Base-by-base conservation (phyloP, 768 basidiomycete genomes). In the Phaeolepiota aurea region DNA sequence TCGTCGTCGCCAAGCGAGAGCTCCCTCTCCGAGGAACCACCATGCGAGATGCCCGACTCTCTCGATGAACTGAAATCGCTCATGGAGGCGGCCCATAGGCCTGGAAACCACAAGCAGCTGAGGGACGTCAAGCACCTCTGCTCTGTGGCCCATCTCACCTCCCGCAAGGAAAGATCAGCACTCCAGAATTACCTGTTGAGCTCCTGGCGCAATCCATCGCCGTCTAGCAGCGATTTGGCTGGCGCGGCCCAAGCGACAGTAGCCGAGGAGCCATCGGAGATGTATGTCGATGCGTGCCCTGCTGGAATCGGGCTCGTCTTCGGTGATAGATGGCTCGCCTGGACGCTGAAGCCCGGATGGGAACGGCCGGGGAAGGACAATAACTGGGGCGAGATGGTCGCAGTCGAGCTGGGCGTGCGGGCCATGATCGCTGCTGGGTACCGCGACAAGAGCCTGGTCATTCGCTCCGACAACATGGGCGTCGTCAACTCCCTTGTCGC, bases 321-420 rank as follows among this genome's bases (percentile, higher is more conserved):
- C 2, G 44, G 61, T 4, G 50, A 48, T 1, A 31, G 36, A 1
- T 74, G 68, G 68, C 46, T 63, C 0, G 60, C 69, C 0, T 73
- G 67, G 71, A 47, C 54, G 19, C 50, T 71, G 9, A 51, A 40
- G 13, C 32, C 44, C 0, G 60, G 61, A 4, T 65, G 63, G 61
- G 45, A 50, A 12, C 23, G 36, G 3, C 39, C 53, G 0, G 54
- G 55, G 5, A 31, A 62, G 4, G 50, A 62, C 41, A 72, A 68
- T 14, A 60, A 61, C 3, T 73, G 71, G 69, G 65, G 62, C 0
- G 71, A 72, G 48, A 62, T 70, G 53, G 58, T 65, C 0, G 69
- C 65, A 0, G 54, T 70, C 1, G 69, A 72, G 39, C 50, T 73
- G 1, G 69, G 64, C 0, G 20, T 72, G 0, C 55, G 54, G 1